phyloP scores from a whole-genome alignment of 2,329 filamentous ascomycete genomes.

The Alternaria arborescens region DNA sequence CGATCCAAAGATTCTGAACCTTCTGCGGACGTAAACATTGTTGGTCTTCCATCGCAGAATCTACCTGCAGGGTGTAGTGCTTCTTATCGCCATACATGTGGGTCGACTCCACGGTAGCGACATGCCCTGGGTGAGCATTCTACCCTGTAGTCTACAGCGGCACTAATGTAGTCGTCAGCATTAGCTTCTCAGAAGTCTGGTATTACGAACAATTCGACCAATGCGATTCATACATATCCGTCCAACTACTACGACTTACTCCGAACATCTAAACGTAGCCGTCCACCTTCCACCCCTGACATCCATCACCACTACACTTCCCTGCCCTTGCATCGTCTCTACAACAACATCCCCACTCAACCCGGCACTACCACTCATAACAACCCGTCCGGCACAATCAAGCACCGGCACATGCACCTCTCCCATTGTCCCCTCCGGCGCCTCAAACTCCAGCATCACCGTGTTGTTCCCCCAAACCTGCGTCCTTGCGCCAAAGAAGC shows the following conservation, averaged over 20 bases:
- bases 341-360: conserved; percentile 25
- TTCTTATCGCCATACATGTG: not conserved
- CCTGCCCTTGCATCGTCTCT: conserved; percentile 26
- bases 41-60: not conserved
- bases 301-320: conserved; percentile 18
- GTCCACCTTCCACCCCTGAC: conserved; percentile 37
- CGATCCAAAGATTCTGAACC: not conserved
- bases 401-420: conserved; percentile 36
- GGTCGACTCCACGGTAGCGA: not conserved
- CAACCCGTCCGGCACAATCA: conserved; percentile 29
- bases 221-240: not conserved
- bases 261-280: conserved; percentile 24
- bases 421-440: conserved; percentile 43
- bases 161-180: not conserved
- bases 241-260: not conserved
- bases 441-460: conserved; percentile 38
- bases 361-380: conserved; percentile 29
- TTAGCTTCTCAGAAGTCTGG: not conserved
- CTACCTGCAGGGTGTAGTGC: not conserved
- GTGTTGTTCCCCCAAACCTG: conserved; percentile 22
- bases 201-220: not conserved
- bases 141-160: not conserved
- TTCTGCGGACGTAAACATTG: not conserved
- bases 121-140: not conserved
- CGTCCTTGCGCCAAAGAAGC: conserved; percentile 48